Evolutionary conservation across 768 basidiomycete species (phyloP), one percentile per base, ranked within the genome.

Genomic region (Amanita phalloides): DNA sequence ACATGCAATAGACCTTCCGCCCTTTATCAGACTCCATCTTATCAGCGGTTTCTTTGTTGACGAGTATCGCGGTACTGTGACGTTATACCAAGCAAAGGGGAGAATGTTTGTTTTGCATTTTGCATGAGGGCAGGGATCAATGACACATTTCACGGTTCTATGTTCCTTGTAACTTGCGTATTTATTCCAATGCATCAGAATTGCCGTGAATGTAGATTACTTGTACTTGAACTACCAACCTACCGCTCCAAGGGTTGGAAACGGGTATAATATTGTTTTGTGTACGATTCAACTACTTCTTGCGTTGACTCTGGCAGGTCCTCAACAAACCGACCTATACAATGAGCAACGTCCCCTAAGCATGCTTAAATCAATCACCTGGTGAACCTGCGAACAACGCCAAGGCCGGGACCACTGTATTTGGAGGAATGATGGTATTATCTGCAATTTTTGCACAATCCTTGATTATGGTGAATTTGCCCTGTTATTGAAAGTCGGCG

Each of bases 401-500:
- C 54, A 97, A 67, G 2, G 91, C 89, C 1, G 95, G 93, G 8
- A 98, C 81, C 45, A 97, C 91, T 0, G 92, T 93, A 51, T 90
- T 93, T 3, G 92, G 86, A 1, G 94, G 90, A 11, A 98, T 70
- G 35, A 98, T 80, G 0, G 91, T 88, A 57, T 87, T 86, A 64
- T 97, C 94, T 26, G 85, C 84, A 21, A 99, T 82, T 54, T 80
- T 83, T 3, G 87, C 90, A 57, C 93, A 94, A 61, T 98, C 95
- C 63, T 97, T 96, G 65, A 97, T 93, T 53, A 95, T 93, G 0
- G 86, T 84, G 60, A 98, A 96, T 65, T 96, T 93, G 21, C 96
- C 94, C 94, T 59, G 13, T 43, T 0, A 17, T 17, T 4, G 26
- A 20, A 23, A n/a, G 23, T 53, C 23, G 45, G 54, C 8, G n/a